A percentile compares a stretch with the other conserved stretches of the same genome.
phyloP scores from a whole-genome alignment of 2,329 filamentous ascomycete species.

The Aspergillus flavus region DNA sequence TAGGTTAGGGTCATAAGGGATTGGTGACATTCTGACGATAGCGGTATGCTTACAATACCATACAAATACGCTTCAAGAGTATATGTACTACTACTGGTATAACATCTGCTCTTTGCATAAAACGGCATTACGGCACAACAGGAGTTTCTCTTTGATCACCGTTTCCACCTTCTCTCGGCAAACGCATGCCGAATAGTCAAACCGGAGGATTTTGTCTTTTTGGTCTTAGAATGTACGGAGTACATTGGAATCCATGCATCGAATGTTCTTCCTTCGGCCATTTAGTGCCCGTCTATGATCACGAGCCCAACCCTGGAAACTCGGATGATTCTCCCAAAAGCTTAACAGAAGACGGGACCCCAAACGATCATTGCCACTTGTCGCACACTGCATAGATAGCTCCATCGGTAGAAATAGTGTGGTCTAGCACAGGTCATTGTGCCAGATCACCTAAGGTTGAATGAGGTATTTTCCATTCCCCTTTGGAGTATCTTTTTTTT shows the following conservation, averaged over 20 bases:
- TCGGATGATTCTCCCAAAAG: constrained; percentile 17
- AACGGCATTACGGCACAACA: constrained; percentile 15
- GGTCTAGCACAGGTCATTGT: neutral
- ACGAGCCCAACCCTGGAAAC: constrained; percentile 10
- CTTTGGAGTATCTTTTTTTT: neutral
- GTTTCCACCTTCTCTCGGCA: constrained; percentile 17
- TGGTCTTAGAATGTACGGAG: neutral
- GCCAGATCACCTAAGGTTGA: neutral
- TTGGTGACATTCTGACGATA: neutral
- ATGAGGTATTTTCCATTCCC: neutral
- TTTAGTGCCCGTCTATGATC: constrained; percentile 4
- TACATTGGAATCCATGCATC: neutral
- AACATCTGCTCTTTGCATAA: constrained; percentile 9
- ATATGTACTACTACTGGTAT: neutral
- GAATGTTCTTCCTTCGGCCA: neutral
- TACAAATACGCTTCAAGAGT: neutral
- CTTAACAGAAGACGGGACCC: constrained; percentile 11
- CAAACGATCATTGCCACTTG: constrained; percentile 5
- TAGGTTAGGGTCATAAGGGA: neutral
- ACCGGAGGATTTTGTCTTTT: constrained; percentile 12
- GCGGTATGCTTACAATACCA: neutral
- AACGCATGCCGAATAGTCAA: constrained; percentile 16
- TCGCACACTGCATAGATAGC: neutral
- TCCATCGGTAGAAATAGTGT: neutral
- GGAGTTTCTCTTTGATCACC: neutral